Base-by-base conservation (phyloP, 352 stramenopile genomes). In the Hyphochytrium catenoides region DNA sequence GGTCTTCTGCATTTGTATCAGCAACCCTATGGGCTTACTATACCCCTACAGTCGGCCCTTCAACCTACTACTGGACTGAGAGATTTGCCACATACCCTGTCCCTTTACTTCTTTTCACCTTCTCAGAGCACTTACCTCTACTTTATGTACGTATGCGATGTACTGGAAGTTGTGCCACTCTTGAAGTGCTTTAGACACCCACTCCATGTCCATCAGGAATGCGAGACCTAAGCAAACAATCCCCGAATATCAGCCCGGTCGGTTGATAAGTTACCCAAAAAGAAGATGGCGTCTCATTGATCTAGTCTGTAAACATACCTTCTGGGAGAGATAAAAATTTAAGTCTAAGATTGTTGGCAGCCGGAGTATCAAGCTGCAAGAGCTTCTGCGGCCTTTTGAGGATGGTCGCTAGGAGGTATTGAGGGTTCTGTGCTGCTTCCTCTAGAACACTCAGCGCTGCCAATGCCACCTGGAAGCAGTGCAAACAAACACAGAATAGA, bases 91-190 rank as follows among this genome's bases (percentile, higher is more conserved):
- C n/a, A n/a, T n/a, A n/a, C n/a, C n/a, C n/a, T n/a, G n/a, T n/a
- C n/a, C n/a, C n/a, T n/a, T n/a, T n/a, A n/a, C n/a, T n/a, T n/a
- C n/a, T n/a, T n/a, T n/a, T n/a, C n/a, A n/a, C n/a, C n/a, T n/a
- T n/a, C n/a, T n/a, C n/a, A n/a, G n/a, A n/a, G n/a, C n/a, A n/a
- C n/a, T n/a, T n/a, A n/a, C n/a, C n/a, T n/a, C n/a, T n/a, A n/a
- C n/a, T n/a, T n/a, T n/a, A n/a, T n/a, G n/a, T n/a, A 85, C 70
- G 34, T 85, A 85, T 23, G 67, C 72, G 41, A 81, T 66, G 35
- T 79, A n/a, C n/a, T n/a, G n/a, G n/a, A n/a, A n/a, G n/a, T n/a
- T n/a, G n/a, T n/a, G n/a, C n/a, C n/a, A n/a, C n/a, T n/a, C n/a
- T n/a, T n/a, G n/a, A n/a, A n/a, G n/a, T n/a, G n/a, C n/a, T n/a